phyloP scores from a whole-genome alignment of 2,329 filamentous ascomycete genomes.

The Graphilbum fragrans region DNA sequence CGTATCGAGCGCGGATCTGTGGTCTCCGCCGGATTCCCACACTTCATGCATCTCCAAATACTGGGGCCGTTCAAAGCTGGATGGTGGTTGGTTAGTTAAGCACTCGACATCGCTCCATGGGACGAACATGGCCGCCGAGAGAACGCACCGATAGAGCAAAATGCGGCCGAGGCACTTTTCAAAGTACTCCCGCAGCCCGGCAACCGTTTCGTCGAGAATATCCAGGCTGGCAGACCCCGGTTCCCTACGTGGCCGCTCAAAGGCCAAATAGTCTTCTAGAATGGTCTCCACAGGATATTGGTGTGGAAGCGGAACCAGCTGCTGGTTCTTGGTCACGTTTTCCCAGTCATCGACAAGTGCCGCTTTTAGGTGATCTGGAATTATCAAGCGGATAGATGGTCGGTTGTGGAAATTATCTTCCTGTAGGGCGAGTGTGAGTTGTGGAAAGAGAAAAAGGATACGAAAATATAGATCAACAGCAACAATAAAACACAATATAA shows the following conservation, averaged over 20 bases:
- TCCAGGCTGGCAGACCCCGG: slow-evolving; percentile 62
- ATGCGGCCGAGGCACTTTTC: slow-evolving; percentile 81
- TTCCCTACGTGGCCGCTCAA: slow-evolving; percentile 54
- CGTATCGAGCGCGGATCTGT: slow-evolving; percentile 62
- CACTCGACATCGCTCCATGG: neutral
- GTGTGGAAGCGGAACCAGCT: slow-evolving; percentile 76
- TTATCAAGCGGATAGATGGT: slow-evolving; percentile 72
- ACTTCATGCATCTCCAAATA: slow-evolving; percentile 66
- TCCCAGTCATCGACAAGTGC: slow-evolving; percentile 98
- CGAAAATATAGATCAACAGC: neutral
- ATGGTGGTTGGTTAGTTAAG: too few species aligned
- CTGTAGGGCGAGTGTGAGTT: slow-evolving; percentile 32
- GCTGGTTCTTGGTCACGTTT: slow-evolving; percentile 90
- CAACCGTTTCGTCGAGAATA: slow-evolving; percentile 79
- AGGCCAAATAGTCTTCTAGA: slow-evolving; percentile 65
- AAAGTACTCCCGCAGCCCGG: slow-evolving; percentile 86
- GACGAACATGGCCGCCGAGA: neutral
- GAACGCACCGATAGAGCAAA: slow-evolving; percentile 60
- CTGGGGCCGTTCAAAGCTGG: slow-evolving; percentile 79
- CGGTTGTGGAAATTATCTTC: slow-evolving; percentile 79
- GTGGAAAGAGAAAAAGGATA: neutral
- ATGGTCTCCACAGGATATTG: slow-evolving; percentile 63
- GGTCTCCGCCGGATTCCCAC: slow-evolving; percentile 43
- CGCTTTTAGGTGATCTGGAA: slow-evolving; percentile 84
- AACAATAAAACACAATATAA: neutral